phyloP scores from a whole-genome alignment of 75 land plant species.

The Chamaecyparis obtusa region DNA sequence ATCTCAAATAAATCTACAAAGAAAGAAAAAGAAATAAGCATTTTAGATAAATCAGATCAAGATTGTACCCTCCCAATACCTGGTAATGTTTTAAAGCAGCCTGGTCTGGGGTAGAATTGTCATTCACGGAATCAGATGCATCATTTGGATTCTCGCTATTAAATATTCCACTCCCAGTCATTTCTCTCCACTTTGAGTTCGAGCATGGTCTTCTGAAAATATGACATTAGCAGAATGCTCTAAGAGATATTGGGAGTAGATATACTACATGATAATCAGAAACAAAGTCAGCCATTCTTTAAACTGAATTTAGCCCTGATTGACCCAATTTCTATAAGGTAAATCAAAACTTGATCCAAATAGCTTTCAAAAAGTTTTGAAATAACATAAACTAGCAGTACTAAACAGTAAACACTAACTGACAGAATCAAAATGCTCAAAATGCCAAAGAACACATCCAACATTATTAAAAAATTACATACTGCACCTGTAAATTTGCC shows the following conservation, averaged over 20 bases:
- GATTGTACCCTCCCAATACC: not conserved
- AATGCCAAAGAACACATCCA: not conserved
- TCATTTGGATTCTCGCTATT: constrained; percentile 1
- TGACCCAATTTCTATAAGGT: not conserved
- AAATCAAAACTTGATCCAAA: not conserved
- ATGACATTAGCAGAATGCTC: not conserved
- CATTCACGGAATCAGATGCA: not conserved
- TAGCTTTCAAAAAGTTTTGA: not conserved
- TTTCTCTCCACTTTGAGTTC: constrained; percentile 39
- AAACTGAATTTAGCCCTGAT: not conserved
- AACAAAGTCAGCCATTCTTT: not conserved
- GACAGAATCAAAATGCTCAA: not conserved
- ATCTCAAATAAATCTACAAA: not conserved
- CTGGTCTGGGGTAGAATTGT: not conserved
- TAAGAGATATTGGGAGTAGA: not conserved
- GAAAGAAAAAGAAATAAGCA: not conserved
- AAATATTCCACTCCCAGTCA: constrained; percentile 53
- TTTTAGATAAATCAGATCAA: not conserved
- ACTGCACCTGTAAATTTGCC: not conserved
- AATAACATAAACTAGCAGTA: not conserved
- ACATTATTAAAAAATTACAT: not conserved
- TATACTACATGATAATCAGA: not conserved
- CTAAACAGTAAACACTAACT: not conserved
- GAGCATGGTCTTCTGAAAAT: constrained; percentile 38
- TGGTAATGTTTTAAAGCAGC: constrained; percentile 1